Base-by-base conservation (phyloP, 2,329 filamentous ascomycete genomes). In the Aureobasidium vineae region DNA sequence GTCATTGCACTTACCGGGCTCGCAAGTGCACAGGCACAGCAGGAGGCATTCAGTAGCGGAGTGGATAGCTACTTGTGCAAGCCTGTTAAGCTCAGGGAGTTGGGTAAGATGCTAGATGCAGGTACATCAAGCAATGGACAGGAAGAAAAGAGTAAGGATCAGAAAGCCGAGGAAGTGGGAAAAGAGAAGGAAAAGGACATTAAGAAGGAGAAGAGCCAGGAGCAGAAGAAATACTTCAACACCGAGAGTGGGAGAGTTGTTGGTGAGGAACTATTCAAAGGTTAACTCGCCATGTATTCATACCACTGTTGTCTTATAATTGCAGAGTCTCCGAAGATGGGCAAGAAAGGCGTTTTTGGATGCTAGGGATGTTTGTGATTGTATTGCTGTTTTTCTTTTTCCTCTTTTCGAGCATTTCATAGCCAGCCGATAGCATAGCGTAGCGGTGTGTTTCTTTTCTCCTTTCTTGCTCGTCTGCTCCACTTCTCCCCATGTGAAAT, bases 31-130 rank as follows among this genome's bases (percentile, higher is more conserved):
- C 68, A 70, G 21, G 72, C 70, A 6, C 70, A 71, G 59, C 66
- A 69, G 43, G 73, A 75, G 56, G 73, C 73, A 4, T 70, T 69
- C 28, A 67, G 66, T 8, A 70, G 66, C 5, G 73, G 72, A 1
- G 67, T 74, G 16, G 71, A 74, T 70, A 63, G 72, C 11, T 75
- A 73, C 23, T 57, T 75, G 57, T 71, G 73, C 11, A 75, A 75
- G 59, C 74, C 74, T 1, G 73, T 67, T 16, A 57, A 59, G 8
- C n/a, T 67, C 4, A 67, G 64, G 60, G 59, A 67, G 19, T 36
- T 67, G 28, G 52, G 57, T 10, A 50, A 63, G 19, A 49, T 67
- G 41, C n/a, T 67, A 13, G 60, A 67, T 15, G 15, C 21, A 5
- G 36, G 21, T 28, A 41, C 10, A 1, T 36, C 15, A 21, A 41